Percentiles rank a stretch among this genome's conserved stretches.
These are phyloP conservation scores for Paecilomyces formosus DNA, from an alignment of 2,329 filamentous ascomycete genomes.

Conservation along the genomic window DNA sequence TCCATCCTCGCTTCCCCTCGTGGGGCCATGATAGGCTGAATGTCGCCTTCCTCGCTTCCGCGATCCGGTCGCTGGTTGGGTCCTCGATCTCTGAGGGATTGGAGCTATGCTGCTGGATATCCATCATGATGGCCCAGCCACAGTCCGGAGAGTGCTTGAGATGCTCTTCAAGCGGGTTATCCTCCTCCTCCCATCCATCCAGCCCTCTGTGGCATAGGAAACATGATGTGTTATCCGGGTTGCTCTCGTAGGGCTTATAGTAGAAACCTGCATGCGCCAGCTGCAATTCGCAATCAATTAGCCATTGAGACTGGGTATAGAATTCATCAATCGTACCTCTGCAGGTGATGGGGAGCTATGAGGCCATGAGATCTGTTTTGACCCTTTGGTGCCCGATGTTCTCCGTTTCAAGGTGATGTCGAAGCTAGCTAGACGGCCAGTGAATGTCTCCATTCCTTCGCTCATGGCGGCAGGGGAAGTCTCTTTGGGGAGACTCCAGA, in stretches of 20 bases:
- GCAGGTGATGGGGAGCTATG: slow-evolving; percentile 60
- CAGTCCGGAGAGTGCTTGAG: slow-evolving; percentile 74
- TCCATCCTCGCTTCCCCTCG: slow-evolving; percentile 79
- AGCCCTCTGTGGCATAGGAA: slow-evolving; percentile 79
- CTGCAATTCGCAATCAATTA: slow-evolving; percentile 37
- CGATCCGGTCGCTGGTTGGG: slow-evolving; percentile 63
- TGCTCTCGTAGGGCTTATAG: slow-evolving; percentile 67
- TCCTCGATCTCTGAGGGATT: slow-evolving; percentile 55
- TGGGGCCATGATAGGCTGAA: slow-evolving; percentile 86
- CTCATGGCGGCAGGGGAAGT: slow-evolving; percentile 11
- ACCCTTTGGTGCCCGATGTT: slow-evolving; percentile 56
- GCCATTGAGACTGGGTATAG: slow-evolving; percentile 8
- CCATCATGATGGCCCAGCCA: slow-evolving; percentile 75
- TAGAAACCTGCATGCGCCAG: slow-evolving; percentile 89
- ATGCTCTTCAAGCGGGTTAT: slow-evolving; percentile 79
- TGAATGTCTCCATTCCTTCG: slow-evolving; percentile 53
- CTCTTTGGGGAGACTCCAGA: background rate
- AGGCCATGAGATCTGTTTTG: slow-evolving; percentile 63
- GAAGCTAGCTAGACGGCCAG: slow-evolving; percentile 77
- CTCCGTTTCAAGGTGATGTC: slow-evolving; percentile 62
- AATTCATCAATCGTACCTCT: slow-evolving; percentile 43
- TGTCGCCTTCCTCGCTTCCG: slow-evolving; percentile 70
- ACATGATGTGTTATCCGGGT: slow-evolving; percentile 81
- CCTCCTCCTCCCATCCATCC: slow-evolving; percentile 85
- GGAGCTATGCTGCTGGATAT: slow-evolving; percentile 42